phyloP scores from a whole-genome alignment of 768 basidiomycete species.

The Tylopilus rubrobrunneus region DNA sequence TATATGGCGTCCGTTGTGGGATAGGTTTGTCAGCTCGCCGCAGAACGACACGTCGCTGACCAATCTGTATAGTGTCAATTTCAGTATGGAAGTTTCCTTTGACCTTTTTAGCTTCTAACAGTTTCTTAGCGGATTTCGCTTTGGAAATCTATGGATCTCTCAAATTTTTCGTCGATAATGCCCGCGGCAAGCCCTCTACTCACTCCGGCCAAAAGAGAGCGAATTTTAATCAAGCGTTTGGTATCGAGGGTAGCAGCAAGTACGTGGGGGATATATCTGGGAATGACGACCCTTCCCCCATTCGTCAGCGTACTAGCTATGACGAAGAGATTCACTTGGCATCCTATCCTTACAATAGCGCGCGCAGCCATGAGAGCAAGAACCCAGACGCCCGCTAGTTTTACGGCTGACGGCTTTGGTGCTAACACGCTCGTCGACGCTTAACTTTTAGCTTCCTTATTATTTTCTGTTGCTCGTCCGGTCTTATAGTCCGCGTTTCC shows the following conservation, averaged over 20 bases:
- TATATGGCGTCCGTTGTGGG: constrained; percentile 69
- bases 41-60: constrained; percentile 1
- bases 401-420: neutral
- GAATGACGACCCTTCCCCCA: constrained; percentile 3
- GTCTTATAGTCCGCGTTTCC: neutral
- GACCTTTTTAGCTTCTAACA: constrained; percentile 5
- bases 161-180: constrained; percentile 52
- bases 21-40: constrained; percentile 34
- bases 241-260: constrained; percentile 24
- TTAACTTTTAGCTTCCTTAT: neutral
- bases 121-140: constrained; percentile 54
- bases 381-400: constrained; percentile 5
- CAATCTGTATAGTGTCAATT: constrained; percentile 38
- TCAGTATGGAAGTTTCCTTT: constrained; percentile 30
- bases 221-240: constrained; percentile 40
- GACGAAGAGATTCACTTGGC: constrained; percentile 41
- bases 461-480: neutral
- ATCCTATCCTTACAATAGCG: constrained; percentile 29
- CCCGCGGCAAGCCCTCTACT: constrained; percentile 30
- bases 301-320: constrained; percentile 28
- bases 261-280: constrained; percentile 8
- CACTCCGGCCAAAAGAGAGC: constrained; percentile 24
- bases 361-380: constrained; percentile 4
- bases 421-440: neutral
- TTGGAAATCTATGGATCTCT: constrained; percentile 62